Evolutionary conservation across 1,284 basidiomycete genomes (phyloP).

Genomic region (Pseudozyma sp.): DNA sequence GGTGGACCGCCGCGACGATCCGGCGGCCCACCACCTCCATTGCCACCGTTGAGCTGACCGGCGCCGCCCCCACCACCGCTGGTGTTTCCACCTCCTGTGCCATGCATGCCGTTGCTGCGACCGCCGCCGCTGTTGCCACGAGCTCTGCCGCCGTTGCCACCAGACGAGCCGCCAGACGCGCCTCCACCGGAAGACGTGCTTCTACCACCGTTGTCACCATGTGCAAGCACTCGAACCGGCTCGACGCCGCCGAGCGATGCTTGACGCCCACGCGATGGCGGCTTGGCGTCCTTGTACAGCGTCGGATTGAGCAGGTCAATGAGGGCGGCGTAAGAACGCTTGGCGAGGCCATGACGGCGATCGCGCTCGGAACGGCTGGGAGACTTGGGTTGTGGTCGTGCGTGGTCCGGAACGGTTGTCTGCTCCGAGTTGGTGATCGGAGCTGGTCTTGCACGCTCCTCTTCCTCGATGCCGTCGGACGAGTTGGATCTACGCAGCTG

Average conservation of each 20-base stretch:
- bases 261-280: slow-evolving; percentile 11
- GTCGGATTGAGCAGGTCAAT: slow-evolving; percentile 47
- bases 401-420: neutral
- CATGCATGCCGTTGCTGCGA: slow-evolving; percentile 13
- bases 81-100: neutral
- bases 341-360: slow-evolving; percentile 37
- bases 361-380: slow-evolving; percentile 24
- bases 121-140: slow-evolving; percentile 18
- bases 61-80: slow-evolving; percentile 7
- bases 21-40: slow-evolving; percentile 41
- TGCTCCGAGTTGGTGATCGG: neutral
- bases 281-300: slow-evolving; percentile 36
- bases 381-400: slow-evolving; percentile 6
- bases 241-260: slow-evolving; percentile 5
- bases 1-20: slow-evolving; percentile 27
- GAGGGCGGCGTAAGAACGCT: slow-evolving; percentile 45
- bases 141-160: slow-evolving; percentile 16
- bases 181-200: slow-evolving; percentile 15
- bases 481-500: slow-evolving; percentile 11
- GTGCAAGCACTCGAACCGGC: slow-evolving; percentile 10
- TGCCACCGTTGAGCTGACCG: slow-evolving; percentile 15
- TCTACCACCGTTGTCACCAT: slow-evolving; percentile 30
- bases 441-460: neutral
- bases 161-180: slow-evolving; percentile 1
- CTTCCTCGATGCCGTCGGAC: neutral